phyloP scores from a whole-genome alignment of 2,329 filamentous ascomycete species.

The Aspergillus spinulosporus region DNA sequence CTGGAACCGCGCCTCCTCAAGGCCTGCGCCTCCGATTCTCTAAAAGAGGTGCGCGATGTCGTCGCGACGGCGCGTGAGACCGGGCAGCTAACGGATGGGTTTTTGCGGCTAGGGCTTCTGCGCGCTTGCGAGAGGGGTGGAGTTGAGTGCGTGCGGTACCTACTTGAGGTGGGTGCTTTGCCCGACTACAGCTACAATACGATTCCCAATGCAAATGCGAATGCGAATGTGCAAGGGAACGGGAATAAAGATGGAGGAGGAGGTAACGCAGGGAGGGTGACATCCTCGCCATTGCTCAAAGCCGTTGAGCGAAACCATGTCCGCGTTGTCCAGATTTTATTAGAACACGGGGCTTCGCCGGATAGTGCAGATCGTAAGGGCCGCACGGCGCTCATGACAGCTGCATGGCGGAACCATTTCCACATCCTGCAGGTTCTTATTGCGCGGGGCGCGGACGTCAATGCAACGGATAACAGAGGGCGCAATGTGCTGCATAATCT shows the following conservation, averaged over 20 bases:
- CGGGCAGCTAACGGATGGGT: conserved; percentile 39
- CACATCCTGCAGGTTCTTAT: conserved; percentile 43
- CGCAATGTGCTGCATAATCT: conserved; percentile 45
- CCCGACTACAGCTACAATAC: conserved; percentile 27
- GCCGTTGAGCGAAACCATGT: conserved; percentile 43
- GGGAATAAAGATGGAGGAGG: neutral
- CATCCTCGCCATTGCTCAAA: conserved; percentile 36
- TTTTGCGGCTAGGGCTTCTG: conserved; percentile 44
- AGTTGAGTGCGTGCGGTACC: conserved; percentile 32
- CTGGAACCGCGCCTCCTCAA: conserved; percentile 46
- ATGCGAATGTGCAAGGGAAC: neutral
- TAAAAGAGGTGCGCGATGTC: conserved; percentile 34
- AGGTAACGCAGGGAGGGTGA: conserved; percentile 10
- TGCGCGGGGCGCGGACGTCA: conserved; percentile 37
- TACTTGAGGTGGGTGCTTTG: conserved; percentile 42
- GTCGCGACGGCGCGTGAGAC: conserved; percentile 36
- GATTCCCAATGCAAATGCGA: neutral
- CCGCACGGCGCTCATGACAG: conserved; percentile 47
- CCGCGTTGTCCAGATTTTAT: conserved; percentile 46
- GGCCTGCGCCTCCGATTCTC: conserved; percentile 41
- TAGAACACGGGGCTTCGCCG: conserved; percentile 36
- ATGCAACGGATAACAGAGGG: conserved; percentile 33
- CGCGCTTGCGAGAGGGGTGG: conserved; percentile 42
- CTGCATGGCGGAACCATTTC: conserved; percentile 46
- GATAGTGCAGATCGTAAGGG: conserved; percentile 49